Conservation (phyloP, 129 eudicot species). For the Cynara cardunculus region DNA sequence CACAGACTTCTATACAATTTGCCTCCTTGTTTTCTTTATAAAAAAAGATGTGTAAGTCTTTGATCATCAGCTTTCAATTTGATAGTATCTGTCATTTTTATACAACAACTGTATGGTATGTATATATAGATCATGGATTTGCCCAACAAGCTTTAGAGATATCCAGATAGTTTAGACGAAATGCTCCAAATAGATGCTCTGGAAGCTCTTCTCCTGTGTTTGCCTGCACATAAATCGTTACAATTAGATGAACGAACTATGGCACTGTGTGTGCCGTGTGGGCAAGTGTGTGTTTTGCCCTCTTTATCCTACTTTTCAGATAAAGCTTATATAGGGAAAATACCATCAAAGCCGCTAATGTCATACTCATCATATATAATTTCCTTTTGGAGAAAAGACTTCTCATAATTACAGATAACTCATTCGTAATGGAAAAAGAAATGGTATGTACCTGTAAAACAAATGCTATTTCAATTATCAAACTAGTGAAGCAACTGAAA, state of each 20-base stretch:
- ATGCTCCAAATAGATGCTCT: slow-evolving; percentile 55
- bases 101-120: background rate
- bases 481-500: slow-evolving; percentile 51
- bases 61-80: background rate
- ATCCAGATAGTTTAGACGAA: slow-evolving; percentile 61
- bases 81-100: background rate
- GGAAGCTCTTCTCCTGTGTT: slow-evolving; percentile 71
- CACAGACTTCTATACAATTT: background rate
- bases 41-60: background rate
- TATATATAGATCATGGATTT: slow-evolving; percentile 18
- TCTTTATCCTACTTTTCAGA: background rate
- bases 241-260: background rate
- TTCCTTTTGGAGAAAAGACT: background rate
- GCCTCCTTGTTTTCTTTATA: background rate
- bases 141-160: slow-evolving; percentile 41
- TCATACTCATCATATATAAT: background rate
- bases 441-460: slow-evolving; percentile 51
- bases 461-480: slow-evolving; percentile 55
- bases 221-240: slow-evolving; percentile 35
- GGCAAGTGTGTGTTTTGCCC: background rate
- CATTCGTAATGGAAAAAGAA: background rate
- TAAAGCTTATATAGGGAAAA: background rate
- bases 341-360: background rate
- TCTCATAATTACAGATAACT: background rate
- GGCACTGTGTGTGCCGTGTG: background rate